Base-by-base conservation (phyloP, 2,329 filamentous ascomycete species). In the Alternaria viburni region DNA sequence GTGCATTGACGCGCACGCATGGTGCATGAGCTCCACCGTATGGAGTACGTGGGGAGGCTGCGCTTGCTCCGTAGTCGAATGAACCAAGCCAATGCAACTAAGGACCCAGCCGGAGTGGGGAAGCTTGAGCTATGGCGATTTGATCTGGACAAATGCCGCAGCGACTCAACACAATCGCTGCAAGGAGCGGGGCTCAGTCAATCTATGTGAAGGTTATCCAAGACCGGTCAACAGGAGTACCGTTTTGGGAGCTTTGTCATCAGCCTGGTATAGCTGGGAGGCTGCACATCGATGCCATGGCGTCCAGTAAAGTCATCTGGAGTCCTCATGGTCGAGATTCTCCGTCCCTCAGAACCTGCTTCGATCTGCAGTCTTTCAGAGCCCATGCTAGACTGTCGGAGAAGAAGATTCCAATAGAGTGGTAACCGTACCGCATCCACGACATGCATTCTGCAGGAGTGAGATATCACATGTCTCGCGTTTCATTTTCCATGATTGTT, bases 1-100 rank as follows among this genome's bases (percentile, higher is more conserved):
- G 44, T 45, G 54, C 44, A 54, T 54, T 62, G 50, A 59, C 32
- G 60, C 56, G 46, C 43, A 50, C 28, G 36, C 43, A 54, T 59
- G 26, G 46, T 52, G 21, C 28, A 62, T 19, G 17, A 41, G 41
- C 21, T 47, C 55, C 47, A 49, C 58, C 25, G 13, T 41, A 52
- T 46, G 32, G 45, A 49, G 23, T 43, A 36, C 23, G 41, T 58
- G 54, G 54, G 59, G 26, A 49, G 26, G 50, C 50, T 49, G 43
- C 50, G 45, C 46, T 47, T 36, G 47, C 49, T 60, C 43, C 43
- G 41, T 57, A 54, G 21, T n/a, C 47, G 28, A 43, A 41, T 43
- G n/a, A 43, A 43, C 15, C 47, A 26, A 25, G 58, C 17, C 52
- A 61, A 17, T 54, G 58, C 32, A 47, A 32, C 19, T 46, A 54